Conservation (phyloP, 1,284 basidiomycete species). For the Golubevia sp. region DNA sequence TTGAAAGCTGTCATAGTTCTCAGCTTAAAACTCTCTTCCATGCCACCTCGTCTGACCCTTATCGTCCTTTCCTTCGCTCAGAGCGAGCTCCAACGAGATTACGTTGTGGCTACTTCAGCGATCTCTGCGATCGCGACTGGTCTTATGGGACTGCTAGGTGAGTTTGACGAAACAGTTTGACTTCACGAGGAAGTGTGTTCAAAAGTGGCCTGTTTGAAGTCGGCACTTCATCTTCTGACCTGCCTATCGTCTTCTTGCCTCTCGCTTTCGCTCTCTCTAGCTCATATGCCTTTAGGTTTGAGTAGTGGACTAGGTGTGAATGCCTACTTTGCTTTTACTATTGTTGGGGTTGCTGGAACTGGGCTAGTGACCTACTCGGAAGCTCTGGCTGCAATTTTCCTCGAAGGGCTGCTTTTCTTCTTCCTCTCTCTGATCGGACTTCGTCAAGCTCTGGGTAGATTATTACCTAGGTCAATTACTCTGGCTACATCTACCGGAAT, state of each 20-base stretch:
- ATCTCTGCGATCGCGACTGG: conserved; percentile 75
- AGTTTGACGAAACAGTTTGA: no score
- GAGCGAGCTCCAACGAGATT: conserved; percentile 27
- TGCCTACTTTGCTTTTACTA: conserved; percentile 87
- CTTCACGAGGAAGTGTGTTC: no score
- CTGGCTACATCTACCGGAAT: conserved; percentile 84
- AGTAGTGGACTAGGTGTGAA: conserved; percentile 68
- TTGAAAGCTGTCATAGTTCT: not conserved
- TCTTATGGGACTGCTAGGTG: conserved; percentile 81
- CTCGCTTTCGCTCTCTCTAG: no score
- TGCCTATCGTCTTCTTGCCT: no score
- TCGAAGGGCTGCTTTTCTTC: conserved; percentile 79
- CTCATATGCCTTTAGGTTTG: conserved; percentile 79
- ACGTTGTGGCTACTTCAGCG: conserved; percentile 71
- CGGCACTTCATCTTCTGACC: no score
- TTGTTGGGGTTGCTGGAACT: conserved; percentile 79
- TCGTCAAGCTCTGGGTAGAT: conserved; percentile 84
- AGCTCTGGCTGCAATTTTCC: conserved; percentile 80
- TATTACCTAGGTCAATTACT: conserved; percentile 84
- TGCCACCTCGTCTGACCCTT: not conserved
- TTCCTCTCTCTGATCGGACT: conserved; percentile 79
- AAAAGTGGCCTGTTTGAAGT: no score
- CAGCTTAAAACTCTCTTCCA: not conserved
- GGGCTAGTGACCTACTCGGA: conserved; percentile 78
- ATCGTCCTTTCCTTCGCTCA: no score